phyloP scores from a whole-genome alignment of 768 basidiomycete genomes.

The Scleroderma bovista region DNA sequence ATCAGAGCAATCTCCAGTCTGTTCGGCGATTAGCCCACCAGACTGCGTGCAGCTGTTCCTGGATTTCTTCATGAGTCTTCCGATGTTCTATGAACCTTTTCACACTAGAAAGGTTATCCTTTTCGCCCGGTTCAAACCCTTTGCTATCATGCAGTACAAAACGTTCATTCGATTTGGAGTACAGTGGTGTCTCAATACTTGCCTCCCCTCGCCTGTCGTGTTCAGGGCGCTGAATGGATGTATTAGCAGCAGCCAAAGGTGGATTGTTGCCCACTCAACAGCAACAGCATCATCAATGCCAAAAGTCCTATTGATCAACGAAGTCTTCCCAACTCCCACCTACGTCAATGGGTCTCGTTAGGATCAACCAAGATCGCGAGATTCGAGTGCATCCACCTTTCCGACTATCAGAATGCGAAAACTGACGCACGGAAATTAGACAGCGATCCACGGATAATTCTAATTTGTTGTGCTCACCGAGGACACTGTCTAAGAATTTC shows the following conservation, averaged over 20 bases:
- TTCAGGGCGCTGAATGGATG: background rate
- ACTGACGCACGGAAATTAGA: background rate
- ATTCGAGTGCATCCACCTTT: background rate
- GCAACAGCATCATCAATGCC: background rate
- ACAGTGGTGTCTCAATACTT: conserved; percentile 5
- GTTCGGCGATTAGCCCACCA: conserved; percentile 1
- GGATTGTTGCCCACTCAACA: background rate
- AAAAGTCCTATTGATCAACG: background rate
- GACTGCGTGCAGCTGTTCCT: conserved; percentile 7
- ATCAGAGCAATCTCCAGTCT: background rate
- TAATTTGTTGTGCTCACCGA: background rate
- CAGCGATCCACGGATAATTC: background rate
- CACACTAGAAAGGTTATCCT: conserved; percentile 4
- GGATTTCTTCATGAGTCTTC: background rate
- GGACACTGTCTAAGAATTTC: background rate
- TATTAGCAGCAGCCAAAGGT: background rate
- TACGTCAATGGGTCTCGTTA: background rate
- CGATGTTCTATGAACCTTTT: conserved; percentile 5
- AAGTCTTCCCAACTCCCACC: conserved; percentile 3
- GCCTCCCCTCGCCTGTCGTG: background rate
- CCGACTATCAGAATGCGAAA: background rate
- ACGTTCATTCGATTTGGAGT: conserved; percentile 3
- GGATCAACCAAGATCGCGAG: background rate
- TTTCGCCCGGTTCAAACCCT: conserved; percentile 11
- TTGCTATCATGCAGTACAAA: conserved; percentile 13